Evolutionary conservation across 2,329 filamentous ascomycete species (phyloP).

Genomic region (Ophiostoma sp.): DNA sequence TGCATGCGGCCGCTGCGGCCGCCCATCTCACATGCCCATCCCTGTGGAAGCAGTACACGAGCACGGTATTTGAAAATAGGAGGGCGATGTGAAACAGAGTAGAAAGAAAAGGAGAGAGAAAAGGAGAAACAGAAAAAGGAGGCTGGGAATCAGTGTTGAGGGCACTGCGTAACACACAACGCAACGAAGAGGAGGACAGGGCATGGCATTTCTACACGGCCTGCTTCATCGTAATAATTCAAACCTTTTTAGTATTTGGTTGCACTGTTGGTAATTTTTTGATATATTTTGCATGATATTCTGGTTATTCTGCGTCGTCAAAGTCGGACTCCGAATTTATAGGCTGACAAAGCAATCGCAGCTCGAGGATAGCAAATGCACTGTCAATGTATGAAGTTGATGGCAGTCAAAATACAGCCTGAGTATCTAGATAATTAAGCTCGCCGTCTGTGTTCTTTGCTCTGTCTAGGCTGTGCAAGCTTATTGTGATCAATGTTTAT

Average conservation of each 20-base stretch:
- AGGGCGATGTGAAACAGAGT: neutral
- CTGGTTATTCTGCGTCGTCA: neutral
- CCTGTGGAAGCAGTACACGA: neutral
- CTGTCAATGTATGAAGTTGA: too few species aligned
- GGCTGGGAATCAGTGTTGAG: neutral
- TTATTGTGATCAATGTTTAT: neutral
- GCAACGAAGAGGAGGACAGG: neutral
- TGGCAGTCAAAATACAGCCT: neutral
- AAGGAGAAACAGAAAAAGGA: neutral
- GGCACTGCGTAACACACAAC: neutral
- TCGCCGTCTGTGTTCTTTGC: too few species aligned
- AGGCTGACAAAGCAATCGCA: neutral
- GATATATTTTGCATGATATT: neutral
- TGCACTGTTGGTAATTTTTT: neutral
- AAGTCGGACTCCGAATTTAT: neutral
- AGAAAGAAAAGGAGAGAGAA: neutral
- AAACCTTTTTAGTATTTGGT: neutral
- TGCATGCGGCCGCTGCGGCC: neutral
- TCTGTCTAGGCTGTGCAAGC: neutral
- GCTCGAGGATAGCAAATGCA: too few species aligned
- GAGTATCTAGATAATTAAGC: too few species aligned
- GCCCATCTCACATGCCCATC: neutral
- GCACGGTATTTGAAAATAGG: neutral
- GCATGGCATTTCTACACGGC: neutral
- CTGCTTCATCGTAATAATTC: neutral